A percentile compares a stretch with the other conserved stretches of the same genome.
Conservation (phyloP, 805 yeast species). For the Metschnikowia noctiluminum region DNA sequence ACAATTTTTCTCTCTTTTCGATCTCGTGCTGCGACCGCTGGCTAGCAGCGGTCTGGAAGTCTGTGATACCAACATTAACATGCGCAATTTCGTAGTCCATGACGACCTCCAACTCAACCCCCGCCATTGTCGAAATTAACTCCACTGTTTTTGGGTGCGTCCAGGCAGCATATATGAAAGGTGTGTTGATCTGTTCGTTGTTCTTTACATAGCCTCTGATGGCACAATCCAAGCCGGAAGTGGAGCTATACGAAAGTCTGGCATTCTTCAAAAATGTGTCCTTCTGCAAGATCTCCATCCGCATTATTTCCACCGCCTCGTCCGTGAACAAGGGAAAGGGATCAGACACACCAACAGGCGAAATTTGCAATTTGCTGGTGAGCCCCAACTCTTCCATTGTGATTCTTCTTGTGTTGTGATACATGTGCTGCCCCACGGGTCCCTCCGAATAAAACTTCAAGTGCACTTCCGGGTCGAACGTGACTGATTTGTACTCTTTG, state of each 20-base stretch:
- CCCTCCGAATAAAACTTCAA: constrained; percentile 26
- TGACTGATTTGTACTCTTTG: constrained; percentile 7
- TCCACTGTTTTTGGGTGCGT: constrained; percentile 54
- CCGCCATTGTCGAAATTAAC: constrained; percentile 55
- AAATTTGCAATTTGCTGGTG: constrained; percentile 44
- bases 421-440: constrained; percentile 35
- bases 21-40: constrained; percentile 21
- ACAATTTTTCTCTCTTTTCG: constrained; percentile 8
- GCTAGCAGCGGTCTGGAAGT: constrained; percentile 30
- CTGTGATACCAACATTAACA: constrained; percentile 47
- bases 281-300: constrained; percentile 48
- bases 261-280: constrained; percentile 46
- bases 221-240: constrained; percentile 48
- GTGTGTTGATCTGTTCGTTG: constrained; percentile 32
- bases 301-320: constrained; percentile 58
- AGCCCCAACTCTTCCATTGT: constrained; percentile 51
- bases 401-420: constrained; percentile 32
- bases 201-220: constrained; percentile 50
- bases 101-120: constrained; percentile 50
- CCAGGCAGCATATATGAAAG: constrained; percentile 57
- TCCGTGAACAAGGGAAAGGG: constrained; percentile 62
- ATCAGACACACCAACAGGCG: constrained; percentile 54
- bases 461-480: constrained; percentile 39
- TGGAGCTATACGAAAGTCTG: constrained; percentile 40
- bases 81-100: constrained; percentile 60